Evolutionary conservation across 352 stramenopile genomes (phyloP).

Genomic region (Discostella stelligera): DNA sequence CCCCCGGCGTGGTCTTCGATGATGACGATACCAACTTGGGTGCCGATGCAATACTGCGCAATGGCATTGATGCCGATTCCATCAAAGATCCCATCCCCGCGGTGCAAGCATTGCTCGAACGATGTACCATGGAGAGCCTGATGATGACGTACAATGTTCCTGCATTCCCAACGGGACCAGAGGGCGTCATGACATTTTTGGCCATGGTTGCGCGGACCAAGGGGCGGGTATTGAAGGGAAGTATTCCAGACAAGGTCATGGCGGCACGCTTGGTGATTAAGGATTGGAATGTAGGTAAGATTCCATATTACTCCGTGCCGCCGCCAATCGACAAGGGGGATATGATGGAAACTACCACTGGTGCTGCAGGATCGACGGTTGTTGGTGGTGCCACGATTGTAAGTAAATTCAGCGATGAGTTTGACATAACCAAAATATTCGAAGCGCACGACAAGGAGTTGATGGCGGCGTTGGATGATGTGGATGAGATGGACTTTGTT

Average conservation of each 20-base stretch:
- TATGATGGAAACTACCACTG: slow-evolving; percentile 22
- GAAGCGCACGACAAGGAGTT: slow-evolving; percentile 67
- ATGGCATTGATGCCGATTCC: slow-evolving; percentile 95
- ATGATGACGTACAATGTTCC: slow-evolving; percentile 93
- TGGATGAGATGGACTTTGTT: slow-evolving; percentile 83
- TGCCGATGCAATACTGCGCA: slow-evolving; percentile 84
- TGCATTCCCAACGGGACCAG: slow-evolving; percentile 84
- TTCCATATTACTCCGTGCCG: slow-evolving; percentile 79
- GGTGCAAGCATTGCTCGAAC: slow-evolving; percentile 89
- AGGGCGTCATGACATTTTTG: slow-evolving; percentile 93
- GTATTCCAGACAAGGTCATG: slow-evolving; percentile 92
- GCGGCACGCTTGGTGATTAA: slow-evolving; percentile 85
- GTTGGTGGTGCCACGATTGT: slow-evolving; percentile 63
- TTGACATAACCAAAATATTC: slow-evolving; percentile 72
- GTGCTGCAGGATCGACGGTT: neutral
- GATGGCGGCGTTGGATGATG: slow-evolving; percentile 72
- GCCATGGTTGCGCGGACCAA: slow-evolving; percentile 89
- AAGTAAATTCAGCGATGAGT: slow-evolving; percentile 67
- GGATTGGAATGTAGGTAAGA: slow-evolving; percentile 84
- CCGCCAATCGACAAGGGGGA: slow-evolving; percentile 47
- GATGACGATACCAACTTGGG: slow-evolving; percentile 82
- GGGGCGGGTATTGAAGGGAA: slow-evolving; percentile 94
- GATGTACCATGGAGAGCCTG: slow-evolving; percentile 89
- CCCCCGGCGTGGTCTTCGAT: slow-evolving; percentile 97
- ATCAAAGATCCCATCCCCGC: slow-evolving; percentile 93